Evolutionary conservation across 2,329 filamentous ascomycete species (phyloP).

Genomic region (Epichloe uncinata): DNA sequence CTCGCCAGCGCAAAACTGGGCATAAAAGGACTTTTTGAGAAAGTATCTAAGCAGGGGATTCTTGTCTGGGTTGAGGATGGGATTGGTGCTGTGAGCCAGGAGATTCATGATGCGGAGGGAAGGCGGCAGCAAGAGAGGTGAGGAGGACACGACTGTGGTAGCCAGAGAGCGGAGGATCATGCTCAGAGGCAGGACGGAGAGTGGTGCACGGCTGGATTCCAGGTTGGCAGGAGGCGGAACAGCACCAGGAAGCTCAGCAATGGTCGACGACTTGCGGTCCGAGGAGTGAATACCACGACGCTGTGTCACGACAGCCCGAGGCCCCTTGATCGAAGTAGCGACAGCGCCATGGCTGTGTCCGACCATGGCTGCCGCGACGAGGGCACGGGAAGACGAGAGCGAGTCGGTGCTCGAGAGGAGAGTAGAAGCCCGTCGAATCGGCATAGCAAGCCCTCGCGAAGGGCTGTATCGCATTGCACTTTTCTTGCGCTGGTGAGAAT

Average conservation of each 20-base stretch:
- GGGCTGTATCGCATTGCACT: conserved; percentile 13
- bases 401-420: not conserved
- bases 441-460: conserved; percentile 10
- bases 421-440: conserved; percentile 4
- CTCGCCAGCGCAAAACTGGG: conserved; percentile 83
- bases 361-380: conserved; percentile 3
- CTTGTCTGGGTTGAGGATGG: conserved; percentile 57
- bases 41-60: conserved; percentile 59
- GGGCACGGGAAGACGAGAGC: not conserved
- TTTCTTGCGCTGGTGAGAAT: not conserved
- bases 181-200: conserved; percentile 53
- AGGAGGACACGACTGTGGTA: conserved; percentile 58
- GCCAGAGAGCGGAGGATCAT: conserved; percentile 56
- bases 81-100: conserved; percentile 55
- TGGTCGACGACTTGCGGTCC: conserved; percentile 22
- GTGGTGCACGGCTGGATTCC: conserved; percentile 26
- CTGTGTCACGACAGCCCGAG: conserved; percentile 1
- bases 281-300: conserved; percentile 23
- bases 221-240: conserved; percentile 16
- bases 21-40: conserved; percentile 75
- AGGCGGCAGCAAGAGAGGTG: conserved; percentile 52
- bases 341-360: not conserved
- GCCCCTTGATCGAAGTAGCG: not conserved
- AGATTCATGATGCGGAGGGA: conserved; percentile 55
- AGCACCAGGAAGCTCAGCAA: conserved; percentile 20